Conservation (phyloP, 768 basidiomycete genomes). For the Lactarius quietus region DNA sequence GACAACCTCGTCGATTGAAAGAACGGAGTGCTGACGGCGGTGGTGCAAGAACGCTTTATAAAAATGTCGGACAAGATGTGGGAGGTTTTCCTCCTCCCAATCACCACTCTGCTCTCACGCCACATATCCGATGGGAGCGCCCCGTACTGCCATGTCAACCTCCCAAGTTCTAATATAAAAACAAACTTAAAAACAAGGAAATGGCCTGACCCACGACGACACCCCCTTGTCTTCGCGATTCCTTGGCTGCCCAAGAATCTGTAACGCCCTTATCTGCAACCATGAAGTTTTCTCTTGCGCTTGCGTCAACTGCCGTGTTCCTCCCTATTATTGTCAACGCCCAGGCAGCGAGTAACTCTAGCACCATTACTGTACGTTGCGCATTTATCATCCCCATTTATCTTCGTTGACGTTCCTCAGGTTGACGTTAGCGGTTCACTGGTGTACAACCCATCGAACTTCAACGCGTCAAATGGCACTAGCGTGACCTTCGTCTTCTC, state of each 20-base stretch:
- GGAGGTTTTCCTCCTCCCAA: neutral
- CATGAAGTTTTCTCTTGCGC: constrained; percentile 38
- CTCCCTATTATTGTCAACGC: no score
- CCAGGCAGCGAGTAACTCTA: constrained; percentile 26
- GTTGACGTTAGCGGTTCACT: constrained; percentile 44
- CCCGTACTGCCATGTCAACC: neutral
- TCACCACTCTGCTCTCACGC: neutral
- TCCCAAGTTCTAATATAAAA: neutral
- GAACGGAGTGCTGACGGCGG: neutral
- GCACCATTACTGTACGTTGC: constrained; percentile 23
- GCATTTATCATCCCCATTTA: neutral
- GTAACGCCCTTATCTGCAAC: neutral
- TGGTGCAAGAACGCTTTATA: neutral
- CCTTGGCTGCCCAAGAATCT: neutral
- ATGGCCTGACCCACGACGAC: neutral
- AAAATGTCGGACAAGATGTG: neutral
- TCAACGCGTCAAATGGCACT: constrained; percentile 48
- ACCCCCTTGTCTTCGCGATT: neutral
- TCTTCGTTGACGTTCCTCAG: constrained; percentile 29
- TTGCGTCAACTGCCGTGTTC: constrained; percentile 31
- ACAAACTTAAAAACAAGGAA: constrained; percentile 11
- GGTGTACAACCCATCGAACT: constrained; percentile 43
- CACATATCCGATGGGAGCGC: neutral
- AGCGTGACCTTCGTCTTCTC: constrained; percentile 52
- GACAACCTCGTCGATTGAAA: neutral